Evolutionary conservation across 768 basidiomycete genomes (phyloP).

Genomic region (Lactifluus piperatus): DNA sequence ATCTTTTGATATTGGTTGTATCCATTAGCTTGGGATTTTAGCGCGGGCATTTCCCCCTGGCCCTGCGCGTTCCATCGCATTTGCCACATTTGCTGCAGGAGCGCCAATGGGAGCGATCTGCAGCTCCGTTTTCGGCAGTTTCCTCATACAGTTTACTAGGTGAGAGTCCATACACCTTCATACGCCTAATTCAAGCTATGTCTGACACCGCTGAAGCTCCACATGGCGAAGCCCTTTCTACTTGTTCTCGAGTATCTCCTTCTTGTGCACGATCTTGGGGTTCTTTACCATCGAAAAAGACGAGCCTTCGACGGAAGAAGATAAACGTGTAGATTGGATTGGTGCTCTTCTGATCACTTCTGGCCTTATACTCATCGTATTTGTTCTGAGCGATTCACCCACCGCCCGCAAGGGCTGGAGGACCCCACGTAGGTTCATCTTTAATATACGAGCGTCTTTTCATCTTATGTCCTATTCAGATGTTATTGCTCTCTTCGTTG

Average conservation of each 20-base stretch:
- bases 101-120: constrained; percentile 73
- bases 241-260: constrained; percentile 48
- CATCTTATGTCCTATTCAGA: constrained; percentile 34
- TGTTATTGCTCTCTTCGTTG: constrained; percentile 59
- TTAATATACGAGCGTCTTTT: background rate
- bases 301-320: constrained; percentile 24
- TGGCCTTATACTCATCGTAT: constrained; percentile 62
- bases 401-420: constrained; percentile 51
- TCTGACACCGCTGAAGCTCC: background rate
- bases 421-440: constrained; percentile 40
- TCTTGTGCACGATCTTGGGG: constrained; percentile 43
- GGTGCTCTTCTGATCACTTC: constrained; percentile 58
- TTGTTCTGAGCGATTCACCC: constrained; percentile 61
- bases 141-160: constrained; percentile 38
- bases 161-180: background rate
- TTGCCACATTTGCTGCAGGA: constrained; percentile 78
- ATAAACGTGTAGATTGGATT: constrained; percentile 61
- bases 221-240: constrained; percentile 68
- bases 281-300: constrained; percentile 58
- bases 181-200: background rate
- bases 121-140: constrained; percentile 61
- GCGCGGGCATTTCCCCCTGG: constrained; percentile 71
- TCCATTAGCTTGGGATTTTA: constrained; percentile 62
- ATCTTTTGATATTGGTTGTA: background rate
- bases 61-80: constrained; percentile 60